These are phyloP conservation scores for Capsella bursapastoris DNA, from an alignment of 345 rosid species.

Conservation along the genomic window DNA sequence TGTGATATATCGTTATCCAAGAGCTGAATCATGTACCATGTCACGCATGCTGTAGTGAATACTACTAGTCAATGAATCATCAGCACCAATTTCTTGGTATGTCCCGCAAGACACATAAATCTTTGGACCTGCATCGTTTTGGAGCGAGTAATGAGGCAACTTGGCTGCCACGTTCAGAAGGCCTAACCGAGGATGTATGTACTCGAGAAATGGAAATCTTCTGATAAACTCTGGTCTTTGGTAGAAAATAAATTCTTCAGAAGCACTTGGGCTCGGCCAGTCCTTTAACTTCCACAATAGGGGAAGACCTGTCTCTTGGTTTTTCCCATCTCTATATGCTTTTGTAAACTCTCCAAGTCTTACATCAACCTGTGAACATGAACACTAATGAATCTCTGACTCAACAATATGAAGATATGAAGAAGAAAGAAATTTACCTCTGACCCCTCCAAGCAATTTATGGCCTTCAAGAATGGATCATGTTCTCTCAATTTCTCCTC, in stretches of 20 bases:
- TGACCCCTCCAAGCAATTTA: conserved; percentile 73
- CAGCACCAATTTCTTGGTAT: conserved; percentile 57
- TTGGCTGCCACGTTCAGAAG: conserved; percentile 95
- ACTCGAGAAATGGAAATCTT: conserved; percentile 93
- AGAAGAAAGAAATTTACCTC: conserved; percentile 59
- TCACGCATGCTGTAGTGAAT: conserved; percentile 72
- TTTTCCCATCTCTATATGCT: conserved; percentile 72
- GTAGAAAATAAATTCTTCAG: conserved; percentile 87
- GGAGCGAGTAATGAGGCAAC: conserved; percentile 93
- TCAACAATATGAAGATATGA: conserved; percentile 36
- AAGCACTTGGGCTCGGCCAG: conserved; percentile 94
- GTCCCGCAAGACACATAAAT: conserved; percentile 79
- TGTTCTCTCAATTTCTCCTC: conserved; percentile 74
- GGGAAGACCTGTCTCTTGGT: conserved; percentile 54
- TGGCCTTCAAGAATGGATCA: conserved; percentile 67
- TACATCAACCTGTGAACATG: conserved; percentile 66
- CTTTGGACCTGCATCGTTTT: conserved; percentile 94
- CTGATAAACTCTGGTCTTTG: conserved; percentile 88
- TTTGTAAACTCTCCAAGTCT: conserved; percentile 69
- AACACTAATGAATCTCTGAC: conserved; percentile 33
- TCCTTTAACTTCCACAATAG: conserved; percentile 81
- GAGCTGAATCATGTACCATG: conserved; percentile 42
- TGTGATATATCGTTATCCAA: neutral
- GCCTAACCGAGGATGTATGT: conserved; percentile 90
- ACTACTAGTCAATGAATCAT: conserved; percentile 69